phyloP scores from a whole-genome alignment of 768 basidiomycete species.

The Candolleomyces eurysporus region DNA sequence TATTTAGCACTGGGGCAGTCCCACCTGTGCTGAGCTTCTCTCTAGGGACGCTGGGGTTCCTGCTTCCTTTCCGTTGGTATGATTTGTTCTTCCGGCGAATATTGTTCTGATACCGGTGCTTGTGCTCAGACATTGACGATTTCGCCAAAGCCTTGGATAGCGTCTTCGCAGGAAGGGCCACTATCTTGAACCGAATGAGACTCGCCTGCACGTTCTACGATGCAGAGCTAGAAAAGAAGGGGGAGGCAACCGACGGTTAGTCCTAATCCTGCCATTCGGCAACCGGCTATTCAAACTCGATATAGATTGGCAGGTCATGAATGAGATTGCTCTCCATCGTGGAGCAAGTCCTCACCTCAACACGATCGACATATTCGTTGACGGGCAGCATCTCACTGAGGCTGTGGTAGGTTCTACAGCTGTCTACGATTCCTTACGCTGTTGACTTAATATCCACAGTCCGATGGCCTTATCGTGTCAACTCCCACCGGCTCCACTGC shows the following conservation, averaged over 20 bases:
- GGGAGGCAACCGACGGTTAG: slow-evolving; percentile 53
- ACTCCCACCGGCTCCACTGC: slow-evolving; percentile 97
- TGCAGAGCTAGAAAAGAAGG: slow-evolving; percentile 54
- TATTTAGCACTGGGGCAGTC: slow-evolving; percentile 88
- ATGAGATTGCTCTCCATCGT: slow-evolving; percentile 90
- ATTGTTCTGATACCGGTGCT: neutral
- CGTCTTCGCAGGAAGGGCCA: slow-evolving; percentile 76
- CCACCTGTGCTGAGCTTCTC: slow-evolving; percentile 91
- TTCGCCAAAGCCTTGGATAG: slow-evolving; percentile 78
- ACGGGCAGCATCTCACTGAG: slow-evolving; percentile 93
- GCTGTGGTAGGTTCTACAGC: slow-evolving; percentile 68
- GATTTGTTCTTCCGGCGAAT: neutral
- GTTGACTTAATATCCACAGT: slow-evolving; percentile 42
- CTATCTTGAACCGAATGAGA: slow-evolving; percentile 87
- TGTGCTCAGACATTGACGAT: slow-evolving; percentile 75
- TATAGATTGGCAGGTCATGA: slow-evolving; percentile 95
- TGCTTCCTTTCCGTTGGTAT: slow-evolving; percentile 87
- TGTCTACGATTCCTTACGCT: neutral
- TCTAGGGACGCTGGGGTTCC: slow-evolving; percentile 91
- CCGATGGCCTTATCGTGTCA: slow-evolving; percentile 90
- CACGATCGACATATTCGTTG: slow-evolving; percentile 90
- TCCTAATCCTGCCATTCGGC: slow-evolving; percentile 14
- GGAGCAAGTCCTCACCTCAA: slow-evolving; percentile 90
- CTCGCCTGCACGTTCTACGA: slow-evolving; percentile 79
- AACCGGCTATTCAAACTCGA: neutral